phyloP scores from a whole-genome alignment of 305 asterid species.

The Striga hermonthica region DNA sequence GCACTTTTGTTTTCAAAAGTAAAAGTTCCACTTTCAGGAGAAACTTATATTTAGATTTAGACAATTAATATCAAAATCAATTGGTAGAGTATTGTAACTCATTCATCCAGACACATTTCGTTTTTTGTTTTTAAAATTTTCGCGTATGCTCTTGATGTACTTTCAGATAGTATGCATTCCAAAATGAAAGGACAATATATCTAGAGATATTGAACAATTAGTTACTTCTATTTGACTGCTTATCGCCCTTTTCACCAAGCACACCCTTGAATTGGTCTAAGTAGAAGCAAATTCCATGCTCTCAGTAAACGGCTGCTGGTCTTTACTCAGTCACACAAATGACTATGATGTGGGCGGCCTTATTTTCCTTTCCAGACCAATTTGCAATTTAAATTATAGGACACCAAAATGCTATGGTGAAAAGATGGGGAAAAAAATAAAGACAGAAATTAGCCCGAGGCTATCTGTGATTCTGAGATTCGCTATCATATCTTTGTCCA shows the following conservation, averaged over 20 bases:
- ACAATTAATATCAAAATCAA: background rate
- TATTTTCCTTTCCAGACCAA: background rate
- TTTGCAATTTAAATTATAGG: background rate
- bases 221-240: background rate
- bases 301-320: background rate
- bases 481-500: too few relatives aligned
- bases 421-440: too few relatives aligned
- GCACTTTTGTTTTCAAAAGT: conserved; percentile 2
- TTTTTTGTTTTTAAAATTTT: background rate
- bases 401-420: too few relatives aligned
- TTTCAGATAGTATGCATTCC: background rate
- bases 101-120: conserved; percentile 2
- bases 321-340: conserved; percentile 4
- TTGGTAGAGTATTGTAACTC: background rate
- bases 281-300: conserved; percentile 11
- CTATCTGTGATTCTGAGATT: too few relatives aligned
- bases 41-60: conserved; percentile 4
- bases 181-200: conserved; percentile 3
- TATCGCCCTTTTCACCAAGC: background rate
- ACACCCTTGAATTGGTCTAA: conserved; percentile 24
- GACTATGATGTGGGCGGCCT: background rate
- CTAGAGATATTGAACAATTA: background rate
- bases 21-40: background rate
- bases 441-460: too few relatives aligned
- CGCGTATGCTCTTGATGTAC: background rate